Evolutionary conservation across 2,329 filamentous ascomycete genomes (phyloP).

Genomic region (Neonectria magnoliae): DNA sequence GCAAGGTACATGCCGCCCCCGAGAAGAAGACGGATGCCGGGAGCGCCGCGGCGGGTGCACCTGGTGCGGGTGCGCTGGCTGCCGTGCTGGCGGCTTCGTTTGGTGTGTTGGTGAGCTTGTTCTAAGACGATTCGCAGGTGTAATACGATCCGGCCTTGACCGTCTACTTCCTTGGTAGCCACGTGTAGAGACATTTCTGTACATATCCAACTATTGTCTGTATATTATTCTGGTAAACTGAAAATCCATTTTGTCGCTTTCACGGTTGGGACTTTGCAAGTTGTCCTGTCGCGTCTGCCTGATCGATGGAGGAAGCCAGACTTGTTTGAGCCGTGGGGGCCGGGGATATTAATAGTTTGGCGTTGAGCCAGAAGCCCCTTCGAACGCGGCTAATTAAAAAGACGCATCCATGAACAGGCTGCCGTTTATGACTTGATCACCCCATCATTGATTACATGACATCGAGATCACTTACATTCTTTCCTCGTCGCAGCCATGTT

Average conservation of each 20-base stretch:
- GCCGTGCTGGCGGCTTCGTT: conserved; percentile 8
- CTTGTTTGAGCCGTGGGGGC: neutral
- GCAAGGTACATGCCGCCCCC: conserved; percentile 38
- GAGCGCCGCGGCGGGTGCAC: conserved; percentile 1
- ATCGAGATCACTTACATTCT: neutral
- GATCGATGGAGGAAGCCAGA: neutral
- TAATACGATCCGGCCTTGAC: neutral
- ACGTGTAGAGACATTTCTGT: neutral
- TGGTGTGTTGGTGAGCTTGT: conserved; percentile 29
- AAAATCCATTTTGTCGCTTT: neutral
- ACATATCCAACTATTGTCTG: neutral
- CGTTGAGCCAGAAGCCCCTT: neutral
- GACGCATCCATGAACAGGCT: neutral
- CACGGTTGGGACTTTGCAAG: neutral
- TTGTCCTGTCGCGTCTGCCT: neutral
- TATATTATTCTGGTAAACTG: neutral
- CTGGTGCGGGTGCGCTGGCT: conserved; percentile 12
- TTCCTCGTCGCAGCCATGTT: neutral
- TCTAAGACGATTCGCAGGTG: conserved; percentile 33
- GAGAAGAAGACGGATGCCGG: conserved; percentile 31
- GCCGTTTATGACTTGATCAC: no score
- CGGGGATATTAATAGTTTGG: neutral
- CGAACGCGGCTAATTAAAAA: neutral
- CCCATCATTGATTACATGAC: no score
- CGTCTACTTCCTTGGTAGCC: neutral